Conservation (phyloP, 176 grass and related monocot genomes). For the Eleusine coracana region DNA sequence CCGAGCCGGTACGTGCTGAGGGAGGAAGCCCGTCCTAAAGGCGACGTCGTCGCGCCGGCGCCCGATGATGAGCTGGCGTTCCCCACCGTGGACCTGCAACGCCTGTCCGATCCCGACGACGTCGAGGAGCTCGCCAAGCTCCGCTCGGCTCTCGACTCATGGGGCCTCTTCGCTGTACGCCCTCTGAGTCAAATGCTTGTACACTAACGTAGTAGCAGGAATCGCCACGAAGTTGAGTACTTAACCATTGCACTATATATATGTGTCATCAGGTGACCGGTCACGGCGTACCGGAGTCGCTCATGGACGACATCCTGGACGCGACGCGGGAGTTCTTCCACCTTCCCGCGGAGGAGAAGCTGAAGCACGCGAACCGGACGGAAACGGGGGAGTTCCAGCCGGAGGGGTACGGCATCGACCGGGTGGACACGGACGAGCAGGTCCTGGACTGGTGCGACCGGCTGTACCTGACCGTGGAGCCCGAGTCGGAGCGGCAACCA, state of each 20-base stretch:
- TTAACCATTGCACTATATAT: too few relatives aligned
- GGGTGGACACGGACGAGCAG: slow-evolving; percentile 49
- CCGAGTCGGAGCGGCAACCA: slow-evolving; percentile 33
- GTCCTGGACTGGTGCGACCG: slow-evolving; percentile 59
- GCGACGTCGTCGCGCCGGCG: background rate
- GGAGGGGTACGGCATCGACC: slow-evolving; percentile 67
- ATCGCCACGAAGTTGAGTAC: too few relatives aligned
- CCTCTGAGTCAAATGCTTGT: too few relatives aligned
- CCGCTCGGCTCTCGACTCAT: slow-evolving; percentile 43
- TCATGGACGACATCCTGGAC: slow-evolving; percentile 46
- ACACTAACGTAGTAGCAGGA: too few relatives aligned
- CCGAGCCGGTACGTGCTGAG: slow-evolving; percentile 52
- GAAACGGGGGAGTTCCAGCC: slow-evolving; percentile 38
- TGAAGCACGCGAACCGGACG: slow-evolving; percentile 43
- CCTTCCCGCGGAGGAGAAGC: slow-evolving; percentile 49
- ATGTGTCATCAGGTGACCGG: slow-evolving; percentile 22
- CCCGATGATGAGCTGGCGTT: background rate
- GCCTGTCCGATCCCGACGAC: slow-evolving; percentile 33
- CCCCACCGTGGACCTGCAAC: slow-evolving; percentile 57
- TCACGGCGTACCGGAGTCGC: slow-evolving; percentile 32
- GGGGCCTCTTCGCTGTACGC: slow-evolving; percentile 54
- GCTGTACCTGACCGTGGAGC: slow-evolving; percentile 51
- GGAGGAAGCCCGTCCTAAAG: slow-evolving; percentile 27
- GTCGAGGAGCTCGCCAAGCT: slow-evolving; percentile 53
- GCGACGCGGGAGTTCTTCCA: slow-evolving; percentile 57